Percentiles rank a stretch among this genome's conserved stretches.
Conservation (phyloP, 2,329 filamentous ascomycete species). For the Cladosporium oxysporum region DNA sequence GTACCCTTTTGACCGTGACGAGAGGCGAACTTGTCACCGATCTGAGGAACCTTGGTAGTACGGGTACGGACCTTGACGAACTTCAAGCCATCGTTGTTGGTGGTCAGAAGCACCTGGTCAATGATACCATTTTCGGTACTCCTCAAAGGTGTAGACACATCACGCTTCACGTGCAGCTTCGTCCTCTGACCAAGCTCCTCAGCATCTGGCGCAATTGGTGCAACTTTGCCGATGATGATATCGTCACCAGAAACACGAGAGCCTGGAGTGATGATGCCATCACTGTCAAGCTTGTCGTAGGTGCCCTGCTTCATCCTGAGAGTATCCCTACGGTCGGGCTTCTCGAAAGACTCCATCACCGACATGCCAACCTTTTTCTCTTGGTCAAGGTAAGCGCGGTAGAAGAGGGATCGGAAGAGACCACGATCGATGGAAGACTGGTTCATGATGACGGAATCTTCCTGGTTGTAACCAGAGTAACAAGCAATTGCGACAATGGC, state of each 20-base stretch:
- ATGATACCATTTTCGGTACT: slow-evolving; percentile 97
- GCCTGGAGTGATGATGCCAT: slow-evolving; percentile 91
- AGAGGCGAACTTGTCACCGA: slow-evolving; percentile 98
- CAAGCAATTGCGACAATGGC: slow-evolving; percentile 97
- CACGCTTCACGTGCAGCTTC: slow-evolving; percentile 85
- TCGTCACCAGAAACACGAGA: slow-evolving; percentile 95
- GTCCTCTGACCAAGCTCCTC: slow-evolving; percentile 93
- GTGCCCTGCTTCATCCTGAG: slow-evolving; percentile 78
- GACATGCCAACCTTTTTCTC: slow-evolving; percentile 96
- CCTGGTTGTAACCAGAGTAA: slow-evolving; percentile 98
- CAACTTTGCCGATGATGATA: slow-evolving; percentile 98
- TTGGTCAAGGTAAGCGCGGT: slow-evolving; percentile 93
- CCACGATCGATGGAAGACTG: slow-evolving; percentile 98
- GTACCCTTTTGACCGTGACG: slow-evolving; percentile 99
- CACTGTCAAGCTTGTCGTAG: slow-evolving; percentile 85
- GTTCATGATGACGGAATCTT: slow-evolving; percentile 99
- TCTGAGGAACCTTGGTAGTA: slow-evolving; percentile 97
- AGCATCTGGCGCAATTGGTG: slow-evolving; percentile 86
- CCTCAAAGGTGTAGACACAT: slow-evolving; percentile 90
- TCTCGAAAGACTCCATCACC: slow-evolving; percentile 92
- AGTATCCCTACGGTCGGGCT: slow-evolving; percentile 84
- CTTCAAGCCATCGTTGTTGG: slow-evolving; percentile 88
- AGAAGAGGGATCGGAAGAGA: slow-evolving; percentile 96
- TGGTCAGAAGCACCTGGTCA: slow-evolving; percentile 89
- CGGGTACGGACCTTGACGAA: slow-evolving; percentile 97